A percentile compares a stretch with the other conserved stretches of the same genome.
These are phyloP conservation scores for Komagataella ulmi DNA, from an alignment of 805 yeast genomes.

Conservation along the genomic window DNA sequence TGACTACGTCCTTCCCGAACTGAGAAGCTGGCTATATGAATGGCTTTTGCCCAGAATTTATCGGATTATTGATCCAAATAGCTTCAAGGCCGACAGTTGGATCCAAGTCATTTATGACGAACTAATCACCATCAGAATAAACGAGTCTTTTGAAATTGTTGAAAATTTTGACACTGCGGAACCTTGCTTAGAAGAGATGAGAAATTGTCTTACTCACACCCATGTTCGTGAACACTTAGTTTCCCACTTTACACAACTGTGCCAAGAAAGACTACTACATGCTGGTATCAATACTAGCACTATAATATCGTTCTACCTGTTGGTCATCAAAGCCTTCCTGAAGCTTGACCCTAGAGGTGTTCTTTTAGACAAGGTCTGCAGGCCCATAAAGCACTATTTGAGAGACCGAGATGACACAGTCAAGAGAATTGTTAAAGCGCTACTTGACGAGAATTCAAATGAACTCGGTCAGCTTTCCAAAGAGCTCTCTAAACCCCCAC, in stretches of 20 bases:
- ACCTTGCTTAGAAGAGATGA: constrained; percentile 44
- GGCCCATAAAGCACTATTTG: constrained; percentile 64
- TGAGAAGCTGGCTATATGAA: neutral
- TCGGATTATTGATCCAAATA: neutral
- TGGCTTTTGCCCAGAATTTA: neutral
- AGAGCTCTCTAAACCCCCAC: constrained; percentile 28
- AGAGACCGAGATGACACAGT: constrained; percentile 67
- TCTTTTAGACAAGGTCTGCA: constrained; percentile 59
- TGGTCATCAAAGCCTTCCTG: constrained; percentile 58
- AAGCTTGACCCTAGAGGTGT: constrained; percentile 83
- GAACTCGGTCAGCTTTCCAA: constrained; percentile 38
- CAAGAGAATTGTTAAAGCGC: constrained; percentile 53
- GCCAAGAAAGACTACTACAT: constrained; percentile 42
- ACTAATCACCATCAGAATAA: constrained; percentile 25
- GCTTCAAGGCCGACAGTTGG: neutral
- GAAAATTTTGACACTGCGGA: constrained; percentile 35
- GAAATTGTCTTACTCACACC: constrained; percentile 29
- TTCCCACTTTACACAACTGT: constrained; percentile 28
- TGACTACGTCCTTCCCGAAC: neutral
- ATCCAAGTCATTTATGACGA: neutral
- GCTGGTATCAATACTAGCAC: constrained; percentile 74
- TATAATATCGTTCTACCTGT: constrained; percentile 54
- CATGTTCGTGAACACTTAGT: constrained; percentile 38
- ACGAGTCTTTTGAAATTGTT: constrained; percentile 49
- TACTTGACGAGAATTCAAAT: constrained; percentile 35